phyloP scores from a whole-genome alignment of 1,139 yeast species.

The Saccharomyces hybrid region DNA sequence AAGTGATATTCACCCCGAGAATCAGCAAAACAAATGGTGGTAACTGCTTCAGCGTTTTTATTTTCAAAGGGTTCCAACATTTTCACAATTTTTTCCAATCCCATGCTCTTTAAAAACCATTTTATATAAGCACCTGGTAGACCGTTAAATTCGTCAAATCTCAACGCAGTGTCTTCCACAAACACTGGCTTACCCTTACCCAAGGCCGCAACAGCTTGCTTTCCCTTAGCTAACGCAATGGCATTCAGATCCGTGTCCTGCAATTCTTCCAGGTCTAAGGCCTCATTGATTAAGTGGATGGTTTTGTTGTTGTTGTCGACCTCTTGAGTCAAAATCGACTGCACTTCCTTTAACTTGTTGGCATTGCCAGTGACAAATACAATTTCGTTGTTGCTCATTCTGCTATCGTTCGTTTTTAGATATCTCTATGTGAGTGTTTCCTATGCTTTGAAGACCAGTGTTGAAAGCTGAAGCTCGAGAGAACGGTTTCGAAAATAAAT shows the following conservation, averaged over 20 bases:
- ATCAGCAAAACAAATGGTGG: constrained; percentile 87
- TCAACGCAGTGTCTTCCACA: constrained; percentile 92
- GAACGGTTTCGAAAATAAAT: not conserved
- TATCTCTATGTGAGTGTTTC: not conserved
- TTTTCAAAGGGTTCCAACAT: constrained; percentile 76
- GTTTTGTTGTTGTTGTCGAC: constrained; percentile 34
- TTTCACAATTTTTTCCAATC: constrained; percentile 65
- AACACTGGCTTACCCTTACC: constrained; percentile 62
- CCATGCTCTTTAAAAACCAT: constrained; percentile 76
- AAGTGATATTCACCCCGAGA: constrained; percentile 73
- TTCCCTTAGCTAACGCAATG: constrained; percentile 75
- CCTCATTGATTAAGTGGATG: constrained; percentile 47
- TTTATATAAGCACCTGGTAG: constrained; percentile 91
- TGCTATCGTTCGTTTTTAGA: constrained; percentile 1
- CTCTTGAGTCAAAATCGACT: constrained; percentile 52
- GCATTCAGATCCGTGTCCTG: constrained; percentile 77
- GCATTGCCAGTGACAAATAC: constrained; percentile 78
- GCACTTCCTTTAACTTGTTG: constrained; percentile 79
- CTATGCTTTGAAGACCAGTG: not conserved
- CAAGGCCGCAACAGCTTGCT: constrained; percentile 56
- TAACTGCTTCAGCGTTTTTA: constrained; percentile 79
- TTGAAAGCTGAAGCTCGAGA: not conserved
- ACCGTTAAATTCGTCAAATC: constrained; percentile 69
- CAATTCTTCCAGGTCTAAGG: constrained; percentile 77
- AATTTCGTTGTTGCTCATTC: constrained; percentile 9